Evolutionary conservation across 441 rosid species (phyloP), one percentile per base, ranked within the genome.

Genomic region (Theobroma grandiflorum): DNA sequence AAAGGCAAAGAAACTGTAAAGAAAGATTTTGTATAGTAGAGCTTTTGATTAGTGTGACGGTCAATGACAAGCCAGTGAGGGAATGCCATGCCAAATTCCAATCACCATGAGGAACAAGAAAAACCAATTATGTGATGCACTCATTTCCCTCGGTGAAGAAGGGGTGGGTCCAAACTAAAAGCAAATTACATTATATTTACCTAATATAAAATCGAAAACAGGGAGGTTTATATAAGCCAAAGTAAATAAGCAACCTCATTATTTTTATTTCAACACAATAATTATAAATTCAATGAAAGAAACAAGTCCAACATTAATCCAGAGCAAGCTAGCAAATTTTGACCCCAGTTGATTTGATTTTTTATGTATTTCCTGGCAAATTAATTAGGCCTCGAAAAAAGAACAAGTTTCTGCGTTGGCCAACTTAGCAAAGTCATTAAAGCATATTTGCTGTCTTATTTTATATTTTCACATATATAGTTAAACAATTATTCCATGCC

Each of bases 221-320:
- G 12, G 31, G 55, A 70, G 74, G 57, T 47, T 70, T 45, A 12
- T 26, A 16, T 16, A 33, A 15, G 68, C 43, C 20, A 14, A 63
- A 63, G 20, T 33, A 14, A 26, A 38, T 38, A n/a, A 18, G 70
- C 47, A 66, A 66, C 71, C 31, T 40, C 71, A 18, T 66, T 69
- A 69, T 45, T 69, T 22, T 26, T 70, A 69, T 45, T 22, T 12
- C 69, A 64, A 37, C 12, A 9, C 66, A 65, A 65, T 20, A 64
- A 64, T 69, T 69, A 22, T 31, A 22, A 47, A 47, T 45, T 69
- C 57, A 47, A 70, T 35, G 40, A 35, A 20, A 53, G 31, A 38
- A n/a, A 72, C 45, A 72, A 52, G 61, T 35, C 16, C 18, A n/a
- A 72, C 33, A 8, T 37, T 18, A 26, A 53, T 53, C 10, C 38